Conservation (phyloP, 768 basidiomycete genomes). For the Nidularia pulvinata region DNA sequence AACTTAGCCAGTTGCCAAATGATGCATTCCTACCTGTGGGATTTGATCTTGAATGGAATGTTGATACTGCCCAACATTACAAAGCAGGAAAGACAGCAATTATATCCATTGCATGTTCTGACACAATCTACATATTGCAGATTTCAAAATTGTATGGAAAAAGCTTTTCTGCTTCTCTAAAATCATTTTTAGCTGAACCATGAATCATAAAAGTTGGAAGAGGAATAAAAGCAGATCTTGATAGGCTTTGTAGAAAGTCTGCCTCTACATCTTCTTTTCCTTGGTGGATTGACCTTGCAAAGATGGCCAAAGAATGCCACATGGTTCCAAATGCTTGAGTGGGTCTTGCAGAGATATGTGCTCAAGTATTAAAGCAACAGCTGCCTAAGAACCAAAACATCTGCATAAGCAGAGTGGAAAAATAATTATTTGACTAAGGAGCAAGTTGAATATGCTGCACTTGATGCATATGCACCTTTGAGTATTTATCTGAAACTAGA, state of each 20-base stretch:
- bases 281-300: conserved; percentile 22
- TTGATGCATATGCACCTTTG: not conserved
- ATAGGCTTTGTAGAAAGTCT: not conserved
- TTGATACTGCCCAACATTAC: not conserved
- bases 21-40: not conserved
- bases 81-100: not conserved
- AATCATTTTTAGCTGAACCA: not conserved
- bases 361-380: conserved; percentile 13
- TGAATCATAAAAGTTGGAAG: not conserved
- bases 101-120: not conserved
- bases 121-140: not conserved
- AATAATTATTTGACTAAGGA: not conserved
- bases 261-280: conserved; percentile 10
- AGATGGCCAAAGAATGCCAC: conserved; percentile 19
- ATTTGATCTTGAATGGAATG: not conserved
- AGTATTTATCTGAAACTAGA: not conserved
- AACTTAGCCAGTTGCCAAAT: not conserved
- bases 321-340: conserved; percentile 9
- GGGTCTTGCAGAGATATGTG: conserved; percentile 26
- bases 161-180: not conserved
- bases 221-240: not conserved
- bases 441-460: not conserved
- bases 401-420: not conserved
- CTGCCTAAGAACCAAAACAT: conserved; percentile 11
- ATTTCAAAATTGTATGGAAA: not conserved